A percentile compares a stretch with the other conserved stretches of the same genome.
Evolutionary conservation across 2,329 filamentous ascomycete species (phyloP).

Genomic region (Xylariaceae sp.): DNA sequence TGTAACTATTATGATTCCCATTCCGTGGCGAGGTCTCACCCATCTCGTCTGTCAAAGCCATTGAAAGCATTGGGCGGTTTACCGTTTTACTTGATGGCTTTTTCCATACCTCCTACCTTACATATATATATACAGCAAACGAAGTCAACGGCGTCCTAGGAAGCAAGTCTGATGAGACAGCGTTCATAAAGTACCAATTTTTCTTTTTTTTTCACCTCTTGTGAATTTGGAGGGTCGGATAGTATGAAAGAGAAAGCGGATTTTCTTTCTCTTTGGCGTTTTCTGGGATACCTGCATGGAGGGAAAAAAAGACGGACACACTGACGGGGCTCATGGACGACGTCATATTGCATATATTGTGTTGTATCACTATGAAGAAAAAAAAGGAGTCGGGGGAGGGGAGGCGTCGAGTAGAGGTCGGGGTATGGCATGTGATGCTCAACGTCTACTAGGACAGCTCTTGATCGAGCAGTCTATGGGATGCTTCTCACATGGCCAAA

Average conservation of each 20-base stretch:
- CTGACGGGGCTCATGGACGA: constrained; percentile 16
- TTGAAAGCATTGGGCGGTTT: no score
- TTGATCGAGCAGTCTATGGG: neutral
- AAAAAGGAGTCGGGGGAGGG: constrained; percentile 4
- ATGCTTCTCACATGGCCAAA: neutral
- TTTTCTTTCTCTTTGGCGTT: constrained; percentile 25
- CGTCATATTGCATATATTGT: constrained; percentile 16
- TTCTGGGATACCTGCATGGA: constrained; percentile 26
- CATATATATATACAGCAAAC: constrained; percentile 16
- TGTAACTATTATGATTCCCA: constrained; percentile 13
- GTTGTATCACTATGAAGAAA: constrained; percentile 12
- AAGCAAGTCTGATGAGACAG: constrained; percentile 19
- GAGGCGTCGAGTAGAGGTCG: neutral
- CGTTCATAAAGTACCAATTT: constrained; percentile 21
- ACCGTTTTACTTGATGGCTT: constrained; percentile 10
- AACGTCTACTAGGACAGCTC: neutral
- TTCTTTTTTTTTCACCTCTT: constrained; percentile 14
- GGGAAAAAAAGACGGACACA: constrained; percentile 20
- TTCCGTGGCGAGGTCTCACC: constrained; percentile 15
- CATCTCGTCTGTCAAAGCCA: constrained; percentile 25
- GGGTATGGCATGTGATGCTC: neutral
- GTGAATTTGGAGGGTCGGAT: constrained; percentile 9
- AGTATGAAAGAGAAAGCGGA: constrained; percentile 20
- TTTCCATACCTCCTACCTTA: neutral
- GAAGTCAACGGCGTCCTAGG: constrained; percentile 25